A percentile compares a stretch with the other conserved stretches of the same genome.
Conservation (phyloP, 352 stramenopile species). For the Blastocystis sp. region DNA sequence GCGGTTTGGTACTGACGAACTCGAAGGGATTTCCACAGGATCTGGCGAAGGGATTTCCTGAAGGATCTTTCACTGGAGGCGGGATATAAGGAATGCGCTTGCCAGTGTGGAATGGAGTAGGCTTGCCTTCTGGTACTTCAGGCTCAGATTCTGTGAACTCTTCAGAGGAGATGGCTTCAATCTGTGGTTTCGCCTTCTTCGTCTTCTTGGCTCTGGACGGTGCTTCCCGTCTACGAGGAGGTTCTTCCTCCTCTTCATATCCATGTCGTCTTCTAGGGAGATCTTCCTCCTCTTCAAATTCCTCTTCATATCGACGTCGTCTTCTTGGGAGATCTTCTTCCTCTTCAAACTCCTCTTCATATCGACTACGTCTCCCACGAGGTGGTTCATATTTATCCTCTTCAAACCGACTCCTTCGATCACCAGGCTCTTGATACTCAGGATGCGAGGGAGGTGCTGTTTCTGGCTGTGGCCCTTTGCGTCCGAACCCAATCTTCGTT, state of each 20-base stretch:
- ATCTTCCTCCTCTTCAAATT: constrained; percentile 17
- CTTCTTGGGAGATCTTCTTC: background rate
- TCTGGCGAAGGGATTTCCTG: constrained; percentile 14
- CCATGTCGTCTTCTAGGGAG: background rate
- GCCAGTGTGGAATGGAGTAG: background rate
- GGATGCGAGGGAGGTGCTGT: background rate
- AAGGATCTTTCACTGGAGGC: background rate
- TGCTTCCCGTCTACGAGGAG: background rate
- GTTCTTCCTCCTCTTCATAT: background rate
- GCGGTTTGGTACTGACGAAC: background rate
- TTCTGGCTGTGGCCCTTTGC: background rate
- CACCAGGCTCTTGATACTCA: background rate
- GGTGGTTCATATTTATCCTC: background rate
- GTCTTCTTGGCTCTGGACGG: background rate
- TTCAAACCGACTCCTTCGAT: background rate
- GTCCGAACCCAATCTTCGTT: background rate
- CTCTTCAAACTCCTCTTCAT: background rate
- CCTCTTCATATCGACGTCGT: background rate
- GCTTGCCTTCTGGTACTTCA: constrained; percentile 6
- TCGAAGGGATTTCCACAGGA: constrained; percentile 34
- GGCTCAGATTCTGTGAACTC: background rate
- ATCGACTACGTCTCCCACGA: background rate
- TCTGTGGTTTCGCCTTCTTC: background rate
- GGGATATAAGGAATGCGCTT: constrained; percentile 28
- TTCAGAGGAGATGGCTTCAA: background rate